A percentile compares a stretch with the other conserved stretches of the same genome.
Conservation (phyloP, 176 grass and related monocot species). For the Paspalum notatum region DNA sequence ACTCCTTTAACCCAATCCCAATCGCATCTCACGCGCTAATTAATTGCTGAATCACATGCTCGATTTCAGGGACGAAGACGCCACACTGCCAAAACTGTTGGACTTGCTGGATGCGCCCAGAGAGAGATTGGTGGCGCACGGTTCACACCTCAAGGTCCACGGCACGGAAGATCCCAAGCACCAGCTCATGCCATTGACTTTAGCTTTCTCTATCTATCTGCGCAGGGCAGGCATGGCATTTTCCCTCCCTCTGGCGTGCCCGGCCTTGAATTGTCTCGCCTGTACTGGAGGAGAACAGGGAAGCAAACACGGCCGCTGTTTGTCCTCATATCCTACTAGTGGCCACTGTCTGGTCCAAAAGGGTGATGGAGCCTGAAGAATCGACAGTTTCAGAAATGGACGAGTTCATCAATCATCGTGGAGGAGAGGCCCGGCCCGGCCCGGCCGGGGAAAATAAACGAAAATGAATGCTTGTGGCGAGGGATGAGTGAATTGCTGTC, state of each 20-base stretch:
- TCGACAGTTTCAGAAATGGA: slow-evolving; percentile 48
- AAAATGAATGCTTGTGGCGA: background rate
- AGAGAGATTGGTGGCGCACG: background rate
- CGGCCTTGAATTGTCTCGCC: slow-evolving; percentile 24
- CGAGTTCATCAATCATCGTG: too few species aligned
- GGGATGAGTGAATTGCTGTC: background rate
- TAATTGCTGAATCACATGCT: slow-evolving; percentile 30
- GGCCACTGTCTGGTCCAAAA: too few species aligned
- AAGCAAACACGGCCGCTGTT: slow-evolving; percentile 10
- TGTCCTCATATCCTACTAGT: background rate
- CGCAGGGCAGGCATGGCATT: too few species aligned
- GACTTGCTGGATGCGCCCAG: background rate
- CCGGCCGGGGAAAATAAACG: too few species aligned
- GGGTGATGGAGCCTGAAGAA: too few species aligned
- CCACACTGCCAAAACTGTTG: background rate
- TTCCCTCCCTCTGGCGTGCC: background rate
- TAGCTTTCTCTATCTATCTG: background rate
- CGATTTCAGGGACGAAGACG: background rate
- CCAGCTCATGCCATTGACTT: slow-evolving; percentile 30
- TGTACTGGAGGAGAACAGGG: background rate
- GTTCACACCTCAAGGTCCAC: slow-evolving; percentile 36
- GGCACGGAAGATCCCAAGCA: slow-evolving; percentile 45
- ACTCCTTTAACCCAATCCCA: slow-evolving; percentile 16
- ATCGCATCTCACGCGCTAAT: background rate
- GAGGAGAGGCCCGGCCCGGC: too few species aligned